Percentiles rank a stretch among this genome's conserved stretches.
phyloP scores from a whole-genome alignment of 345 rosid species.

The Hibiscus tridactylites region DNA sequence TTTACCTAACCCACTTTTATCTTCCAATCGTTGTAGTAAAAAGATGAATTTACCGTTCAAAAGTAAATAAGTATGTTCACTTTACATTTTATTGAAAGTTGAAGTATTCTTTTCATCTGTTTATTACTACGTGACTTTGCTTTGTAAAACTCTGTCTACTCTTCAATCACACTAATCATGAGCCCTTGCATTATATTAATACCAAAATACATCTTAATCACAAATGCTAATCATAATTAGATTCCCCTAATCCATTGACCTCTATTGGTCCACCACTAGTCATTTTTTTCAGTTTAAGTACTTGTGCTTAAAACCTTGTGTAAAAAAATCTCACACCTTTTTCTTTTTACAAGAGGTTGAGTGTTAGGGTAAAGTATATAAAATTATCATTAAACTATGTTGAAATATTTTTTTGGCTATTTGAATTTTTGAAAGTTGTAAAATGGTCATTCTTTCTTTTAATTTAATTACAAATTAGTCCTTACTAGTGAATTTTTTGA shows the following conservation, averaged over 20 bases:
- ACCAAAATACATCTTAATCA: conserved; percentile 17
- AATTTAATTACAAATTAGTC: too few species aligned
- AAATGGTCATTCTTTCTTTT: too few species aligned
- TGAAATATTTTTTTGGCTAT: too few species aligned
- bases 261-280: conserved; percentile 21
- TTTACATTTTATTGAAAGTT: neutral
- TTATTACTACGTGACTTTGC: conserved; percentile 13
- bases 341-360: neutral
- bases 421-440: too few species aligned
- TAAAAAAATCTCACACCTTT: neutral
- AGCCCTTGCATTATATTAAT: conserved; percentile 7
- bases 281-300: neutral
- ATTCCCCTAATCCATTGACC: conserved; percentile 28
- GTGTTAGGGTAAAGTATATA: too few species aligned
- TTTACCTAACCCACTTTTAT: neutral
- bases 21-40: conserved; percentile 6
- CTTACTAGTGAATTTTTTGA: too few species aligned
- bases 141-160: conserved; percentile 1
- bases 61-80: neutral
- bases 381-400: too few species aligned
- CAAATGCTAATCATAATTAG: conserved; percentile 32
- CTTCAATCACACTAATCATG: conserved; percentile 28
- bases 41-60: neutral
- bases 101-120: neutral
- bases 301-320: neutral